A percentile compares a stretch with the other conserved stretches of the same genome.
Conservation (phyloP, 257 asterid species). For the Nicotiana tabacum region DNA sequence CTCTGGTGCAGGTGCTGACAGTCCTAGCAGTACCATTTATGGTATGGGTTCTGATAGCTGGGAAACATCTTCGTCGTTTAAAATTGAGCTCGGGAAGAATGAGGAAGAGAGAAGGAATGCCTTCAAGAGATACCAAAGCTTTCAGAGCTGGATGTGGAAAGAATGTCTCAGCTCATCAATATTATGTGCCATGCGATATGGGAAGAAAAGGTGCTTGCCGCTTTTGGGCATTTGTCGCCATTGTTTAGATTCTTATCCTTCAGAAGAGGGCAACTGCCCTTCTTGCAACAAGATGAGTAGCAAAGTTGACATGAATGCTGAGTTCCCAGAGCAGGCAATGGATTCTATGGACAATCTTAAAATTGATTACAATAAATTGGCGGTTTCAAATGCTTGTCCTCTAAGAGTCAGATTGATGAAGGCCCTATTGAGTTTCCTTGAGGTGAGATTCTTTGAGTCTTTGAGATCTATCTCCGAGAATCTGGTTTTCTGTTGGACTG, state of each 20-base stretch:
- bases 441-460: conserved; percentile 43
- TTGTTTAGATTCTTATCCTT: conserved; percentile 50
- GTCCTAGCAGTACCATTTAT: conserved; percentile 57
- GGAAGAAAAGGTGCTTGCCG: conserved; percentile 53
- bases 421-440: conserved; percentile 55
- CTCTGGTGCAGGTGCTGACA: conserved; percentile 34
- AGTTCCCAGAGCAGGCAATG: conserved; percentile 22
- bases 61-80: conserved; percentile 67
- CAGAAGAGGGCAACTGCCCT: conserved; percentile 40
- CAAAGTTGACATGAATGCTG: conserved; percentile 22
- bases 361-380: conserved; percentile 20
- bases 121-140: conserved; percentile 57
- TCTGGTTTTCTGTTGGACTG: conserved; percentile 3
- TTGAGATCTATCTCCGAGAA: conserved; percentile 8
- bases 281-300: conserved; percentile 31
- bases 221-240: conserved; percentile 58
- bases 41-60: conserved; percentile 36
- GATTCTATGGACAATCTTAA: conserved; percentile 24
- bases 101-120: conserved; percentile 45
- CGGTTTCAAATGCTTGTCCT: conserved; percentile 39
- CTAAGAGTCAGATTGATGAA: conserved; percentile 63
- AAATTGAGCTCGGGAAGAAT: conserved; percentile 58
- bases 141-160: conserved; percentile 82
- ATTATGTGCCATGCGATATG: conserved; percentile 45
- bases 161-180: conserved; percentile 58